Evolutionary conservation across 2,329 filamentous ascomycete species (phyloP), one percentile per base, ranked within the genome.

Genomic region (Ophiocordyceps robertsii): DNA sequence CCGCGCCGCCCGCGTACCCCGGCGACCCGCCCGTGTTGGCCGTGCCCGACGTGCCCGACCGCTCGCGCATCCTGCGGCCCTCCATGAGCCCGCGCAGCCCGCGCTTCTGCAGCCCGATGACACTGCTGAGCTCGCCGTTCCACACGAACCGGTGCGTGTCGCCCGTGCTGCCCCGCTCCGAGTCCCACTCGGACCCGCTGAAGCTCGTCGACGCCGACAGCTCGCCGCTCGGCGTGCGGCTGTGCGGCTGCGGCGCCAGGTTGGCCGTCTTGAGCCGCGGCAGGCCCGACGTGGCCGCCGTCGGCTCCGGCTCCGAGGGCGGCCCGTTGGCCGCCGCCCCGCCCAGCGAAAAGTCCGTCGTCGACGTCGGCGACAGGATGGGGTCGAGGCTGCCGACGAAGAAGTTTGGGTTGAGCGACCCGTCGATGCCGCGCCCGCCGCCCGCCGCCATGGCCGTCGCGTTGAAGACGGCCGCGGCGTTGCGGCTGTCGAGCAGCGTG

Each of bases 371-470:
- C 33, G 59, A 60, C 19, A 51, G 55, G 12, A 70, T 56, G 2
- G 60, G 61, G 31, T 73, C 70, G 21, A 68, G 51, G 53, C 66
- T 65, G 7, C 69, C 63, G 6, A 76, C 69, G 52, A 74, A 78
- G 57, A 72, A 78, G 53, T 80, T 79, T 44, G 77, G 78, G 52
- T 79, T 78, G 29, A 79, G 62, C 2, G 67, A 69, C 32, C 72
- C 85, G 42, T 83, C 80, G 27, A 90, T 85, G 39, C 85, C 84
- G 39, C 88, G 78, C 0, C 92, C 92, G 24, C 92, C 89, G 11
- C 92, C 92, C 1, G 92, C 92, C 1, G 89, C 92, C 92, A 96
- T 96, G 42, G 92, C 92, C 0, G 90, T 92, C 0, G 92, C 92
- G 51, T 98, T 98, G 69, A 98, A 98, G 0, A 98, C 89, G 6